Percentiles rank a stretch among this genome's conserved stretches.
These are phyloP conservation scores for Ambrosiella xylebori DNA, from an alignment of 2,329 filamentous ascomycete species.

Conservation along the genomic window DNA sequence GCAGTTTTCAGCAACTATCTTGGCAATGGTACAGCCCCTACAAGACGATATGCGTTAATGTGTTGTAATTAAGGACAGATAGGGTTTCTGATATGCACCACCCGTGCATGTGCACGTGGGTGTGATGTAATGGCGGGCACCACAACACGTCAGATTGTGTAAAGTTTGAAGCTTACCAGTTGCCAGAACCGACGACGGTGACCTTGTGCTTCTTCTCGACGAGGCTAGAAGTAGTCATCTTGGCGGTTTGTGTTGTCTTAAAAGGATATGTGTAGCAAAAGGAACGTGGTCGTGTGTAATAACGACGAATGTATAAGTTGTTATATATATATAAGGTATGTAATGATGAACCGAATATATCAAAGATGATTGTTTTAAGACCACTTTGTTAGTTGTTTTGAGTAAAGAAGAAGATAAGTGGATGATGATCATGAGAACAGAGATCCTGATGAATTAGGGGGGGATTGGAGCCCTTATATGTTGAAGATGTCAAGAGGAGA, in stretches of 20 bases:
- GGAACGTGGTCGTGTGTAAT: too few relatives aligned
- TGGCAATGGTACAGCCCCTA: conserved; percentile 92
- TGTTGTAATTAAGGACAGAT: conserved; percentile 6
- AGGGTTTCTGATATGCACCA: neutral
- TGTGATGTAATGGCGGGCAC: neutral
- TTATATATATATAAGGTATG: neutral
- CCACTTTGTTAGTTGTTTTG: neutral
- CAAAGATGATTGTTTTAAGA: neutral
- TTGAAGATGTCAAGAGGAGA: conserved; percentile 2
- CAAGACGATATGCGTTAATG: conserved; percentile 2
- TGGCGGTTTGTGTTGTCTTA: conserved; percentile 6
- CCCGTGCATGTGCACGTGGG: neutral
- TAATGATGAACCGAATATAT: neutral
- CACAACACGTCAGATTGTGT: neutral
- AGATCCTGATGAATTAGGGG: neutral
- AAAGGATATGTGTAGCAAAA: neutral
- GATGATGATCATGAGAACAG: conserved; percentile 1
- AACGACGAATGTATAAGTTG: too few relatives aligned
- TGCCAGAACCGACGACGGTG: conserved; percentile 85
- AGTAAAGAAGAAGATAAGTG: neutral
- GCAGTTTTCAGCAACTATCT: conserved; percentile 90
- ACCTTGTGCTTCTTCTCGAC: conserved; percentile 71
- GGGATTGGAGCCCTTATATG: conserved; percentile 9
- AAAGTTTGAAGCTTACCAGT: conserved; percentile 48
- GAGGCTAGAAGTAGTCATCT: conserved; percentile 25